Conservation (phyloP, 2,329 filamentous ascomycete genomes). For the Lasiodiplodia citricola region DNA sequence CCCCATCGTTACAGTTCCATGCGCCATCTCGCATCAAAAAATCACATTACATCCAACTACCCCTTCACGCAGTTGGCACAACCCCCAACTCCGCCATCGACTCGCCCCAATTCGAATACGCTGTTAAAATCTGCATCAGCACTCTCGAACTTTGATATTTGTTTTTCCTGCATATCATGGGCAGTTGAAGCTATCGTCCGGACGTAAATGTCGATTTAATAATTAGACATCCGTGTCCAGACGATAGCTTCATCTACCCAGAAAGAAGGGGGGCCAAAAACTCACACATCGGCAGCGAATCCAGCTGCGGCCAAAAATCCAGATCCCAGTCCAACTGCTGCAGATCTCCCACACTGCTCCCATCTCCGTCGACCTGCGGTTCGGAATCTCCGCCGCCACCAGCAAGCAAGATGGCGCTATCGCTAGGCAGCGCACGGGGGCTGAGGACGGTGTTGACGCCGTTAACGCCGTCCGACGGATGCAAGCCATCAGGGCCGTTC, state of each 20-base stretch:
- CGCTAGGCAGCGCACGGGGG: not conserved
- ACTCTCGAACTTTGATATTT: not conserved
- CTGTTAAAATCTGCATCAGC: not conserved
- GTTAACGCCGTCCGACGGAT: not conserved
- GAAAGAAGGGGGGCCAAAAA: not conserved
- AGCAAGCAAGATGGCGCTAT: not conserved
- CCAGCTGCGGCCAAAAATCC: constrained; percentile 22
- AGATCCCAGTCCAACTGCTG: constrained; percentile 17
- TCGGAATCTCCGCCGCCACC: not conserved
- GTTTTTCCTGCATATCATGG: no score
- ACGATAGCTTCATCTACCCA: no score
- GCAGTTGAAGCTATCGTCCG: no score
- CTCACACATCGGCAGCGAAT: constrained; percentile 23
- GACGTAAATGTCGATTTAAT: no score
- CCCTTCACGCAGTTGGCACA: not conserved
- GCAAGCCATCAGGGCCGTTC: not conserved
- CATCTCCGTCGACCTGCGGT: not conserved
- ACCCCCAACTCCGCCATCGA: constrained; percentile 13
- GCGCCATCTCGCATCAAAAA: no score
- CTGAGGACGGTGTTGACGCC: not conserved
- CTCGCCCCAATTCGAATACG: constrained; percentile 9
- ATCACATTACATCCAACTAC: not conserved
- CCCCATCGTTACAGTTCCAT: no score
- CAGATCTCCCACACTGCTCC: not conserved
- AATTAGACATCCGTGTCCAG: no score